Conservation (phyloP, 352 stramenopile genomes). For the Phytopythium mirpurense region DNA sequence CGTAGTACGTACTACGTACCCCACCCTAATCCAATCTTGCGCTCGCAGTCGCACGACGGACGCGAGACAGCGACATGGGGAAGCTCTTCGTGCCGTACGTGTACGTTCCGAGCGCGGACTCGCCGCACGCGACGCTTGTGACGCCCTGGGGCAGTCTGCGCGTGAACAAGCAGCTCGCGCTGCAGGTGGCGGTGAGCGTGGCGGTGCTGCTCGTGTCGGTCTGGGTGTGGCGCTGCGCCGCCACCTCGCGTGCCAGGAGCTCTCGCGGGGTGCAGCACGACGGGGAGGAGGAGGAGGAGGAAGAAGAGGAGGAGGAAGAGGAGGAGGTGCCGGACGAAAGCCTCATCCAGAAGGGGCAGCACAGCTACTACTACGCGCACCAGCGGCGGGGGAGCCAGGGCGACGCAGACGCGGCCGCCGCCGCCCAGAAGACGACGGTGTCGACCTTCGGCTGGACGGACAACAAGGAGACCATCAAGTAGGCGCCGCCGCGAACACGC, state of each 20-base stretch:
- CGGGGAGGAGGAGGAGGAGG: background rate
- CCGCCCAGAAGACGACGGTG: conserved; percentile 47
- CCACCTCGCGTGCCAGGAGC: conserved; percentile 22
- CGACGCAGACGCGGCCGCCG: conserved; percentile 12
- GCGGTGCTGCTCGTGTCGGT: conserved; percentile 30
- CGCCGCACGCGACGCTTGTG: conserved; percentile 61
- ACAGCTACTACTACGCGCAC: conserved; percentile 87
- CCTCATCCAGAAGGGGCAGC: conserved; percentile 56
- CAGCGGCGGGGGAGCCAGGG: conserved; percentile 22
- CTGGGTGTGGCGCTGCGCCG: conserved; percentile 28
- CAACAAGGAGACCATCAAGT: conserved; percentile 61
- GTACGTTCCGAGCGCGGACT: conserved; percentile 54
- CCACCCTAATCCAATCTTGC: no score
- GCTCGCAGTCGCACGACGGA: background rate
- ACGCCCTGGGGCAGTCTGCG: conserved; percentile 63
- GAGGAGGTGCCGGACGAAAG: conserved; percentile 46
- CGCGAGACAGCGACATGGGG: background rate
- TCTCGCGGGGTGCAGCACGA: conserved; percentile 20
- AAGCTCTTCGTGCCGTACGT: conserved; percentile 66
- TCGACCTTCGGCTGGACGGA: conserved; percentile 82
- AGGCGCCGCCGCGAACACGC: background rate
- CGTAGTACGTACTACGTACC: no score
- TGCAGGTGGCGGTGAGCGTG: conserved; percentile 32
- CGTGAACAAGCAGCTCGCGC: conserved; percentile 41
- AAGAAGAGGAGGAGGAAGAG: conserved; percentile 9